Conservation (phyloP, 2,329 filamentous ascomycete genomes). For the Arthrinium puccinioides region DNA sequence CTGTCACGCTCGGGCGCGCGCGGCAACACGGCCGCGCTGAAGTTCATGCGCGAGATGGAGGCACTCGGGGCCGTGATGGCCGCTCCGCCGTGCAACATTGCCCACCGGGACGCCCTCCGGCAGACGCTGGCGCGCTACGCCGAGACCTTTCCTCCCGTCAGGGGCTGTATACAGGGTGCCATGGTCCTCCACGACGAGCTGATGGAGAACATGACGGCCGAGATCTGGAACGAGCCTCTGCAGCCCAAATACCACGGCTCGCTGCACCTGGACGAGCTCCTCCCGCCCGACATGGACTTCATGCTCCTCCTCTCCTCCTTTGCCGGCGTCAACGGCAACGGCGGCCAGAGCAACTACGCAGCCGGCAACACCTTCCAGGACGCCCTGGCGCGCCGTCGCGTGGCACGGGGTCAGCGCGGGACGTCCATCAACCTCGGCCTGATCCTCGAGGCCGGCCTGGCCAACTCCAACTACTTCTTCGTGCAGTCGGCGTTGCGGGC, state of each 20-base stretch:
- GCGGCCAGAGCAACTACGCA: neutral
- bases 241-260: neutral
- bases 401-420: neutral
- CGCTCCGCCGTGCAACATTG: neutral
- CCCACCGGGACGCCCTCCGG: neutral
- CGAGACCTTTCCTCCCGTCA: conserved; percentile 17
- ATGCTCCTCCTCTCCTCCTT: neutral
- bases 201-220: conserved; percentile 44
- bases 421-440: neutral
- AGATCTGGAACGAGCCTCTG: neutral
- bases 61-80: neutral
- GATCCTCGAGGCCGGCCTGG: neutral
- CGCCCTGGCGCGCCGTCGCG: neutral
- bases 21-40: neutral
- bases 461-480: neutral
- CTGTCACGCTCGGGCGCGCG: conserved; percentile 28
- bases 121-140: neutral
- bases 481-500: neutral
- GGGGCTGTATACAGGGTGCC: conserved; percentile 22
- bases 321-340: neutral
- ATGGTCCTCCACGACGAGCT: conserved; percentile 32
- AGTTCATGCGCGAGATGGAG: neutral
- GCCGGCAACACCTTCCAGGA: neutral
- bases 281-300: neutral
- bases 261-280: neutral